Evolutionary conservation across 805 yeast species (phyloP).

Genomic region (Ascoidea tarda): DNA sequence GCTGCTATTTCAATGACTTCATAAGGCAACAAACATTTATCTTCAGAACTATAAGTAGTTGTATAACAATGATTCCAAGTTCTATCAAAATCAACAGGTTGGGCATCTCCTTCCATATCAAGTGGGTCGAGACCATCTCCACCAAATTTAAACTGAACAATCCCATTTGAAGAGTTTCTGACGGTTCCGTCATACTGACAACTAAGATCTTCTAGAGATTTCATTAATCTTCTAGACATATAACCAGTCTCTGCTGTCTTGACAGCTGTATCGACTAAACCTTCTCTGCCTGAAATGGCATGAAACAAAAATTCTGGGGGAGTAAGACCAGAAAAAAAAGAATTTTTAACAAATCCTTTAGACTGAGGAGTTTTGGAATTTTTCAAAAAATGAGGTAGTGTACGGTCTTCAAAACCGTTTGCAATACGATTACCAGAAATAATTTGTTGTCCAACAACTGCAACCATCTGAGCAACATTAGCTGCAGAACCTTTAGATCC

Average conservation of each 20-base stretch:
- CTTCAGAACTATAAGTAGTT: constrained; percentile 46
- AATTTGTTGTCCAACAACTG: constrained; percentile 98
- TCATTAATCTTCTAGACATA: constrained; percentile 97
- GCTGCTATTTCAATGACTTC: constrained; percentile 46
- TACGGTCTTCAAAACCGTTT: constrained; percentile 98
- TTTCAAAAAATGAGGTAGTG: constrained; percentile 92
- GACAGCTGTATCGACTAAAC: constrained; percentile 97
- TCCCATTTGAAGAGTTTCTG: constrained; percentile 88
- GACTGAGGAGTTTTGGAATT: constrained; percentile 95
- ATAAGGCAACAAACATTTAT: constrained; percentile 51
- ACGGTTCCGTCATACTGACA: constrained; percentile 90
- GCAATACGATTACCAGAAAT: constrained; percentile 98
- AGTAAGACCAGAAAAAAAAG: constrained; percentile 83
- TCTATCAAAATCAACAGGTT: constrained; percentile 84
- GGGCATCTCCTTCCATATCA: constrained; percentile 99
- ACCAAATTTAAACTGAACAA: constrained; percentile 95
- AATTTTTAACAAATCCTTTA: constrained; percentile 93
- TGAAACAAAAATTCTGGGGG: constrained; percentile 98
- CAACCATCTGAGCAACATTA: constrained; percentile 99
- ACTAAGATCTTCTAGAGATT: constrained; percentile 90
- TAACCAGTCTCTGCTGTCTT: constrained; percentile 99
- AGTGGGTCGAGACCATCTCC: constrained; percentile 97
- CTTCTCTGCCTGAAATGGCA: constrained; percentile 99
- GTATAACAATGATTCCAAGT: constrained; percentile 90
- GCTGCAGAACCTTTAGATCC: constrained; percentile 98